Conservation (phyloP, 2,329 filamentous ascomycete genomes). For the Apiospora hydei region DNA sequence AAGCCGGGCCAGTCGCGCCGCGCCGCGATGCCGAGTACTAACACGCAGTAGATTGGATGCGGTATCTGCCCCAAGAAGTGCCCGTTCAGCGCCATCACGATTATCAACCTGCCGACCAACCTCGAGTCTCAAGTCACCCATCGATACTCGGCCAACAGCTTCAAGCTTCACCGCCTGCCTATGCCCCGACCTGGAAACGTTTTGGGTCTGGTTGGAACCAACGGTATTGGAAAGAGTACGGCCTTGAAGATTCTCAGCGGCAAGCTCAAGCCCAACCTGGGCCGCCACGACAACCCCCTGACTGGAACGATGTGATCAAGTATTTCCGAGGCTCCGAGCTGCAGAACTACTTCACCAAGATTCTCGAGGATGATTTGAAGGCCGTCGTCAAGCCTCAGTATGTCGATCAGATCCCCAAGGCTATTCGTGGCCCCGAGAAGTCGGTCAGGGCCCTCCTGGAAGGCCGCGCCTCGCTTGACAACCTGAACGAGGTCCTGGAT, state of each 20-base stretch:
- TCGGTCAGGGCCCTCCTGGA: conserved; percentile 81
- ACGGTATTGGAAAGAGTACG: conserved; percentile 99
- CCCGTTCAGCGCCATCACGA: conserved; percentile 97
- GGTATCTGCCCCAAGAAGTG: conserved; percentile 99
- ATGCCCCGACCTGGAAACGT: conserved; percentile 97
- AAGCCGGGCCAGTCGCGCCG: background rate
- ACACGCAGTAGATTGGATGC: conserved; percentile 66
- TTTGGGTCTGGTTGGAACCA: conserved; percentile 94
- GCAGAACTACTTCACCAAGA: conserved; percentile 99
- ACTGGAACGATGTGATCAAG: conserved; percentile 99
- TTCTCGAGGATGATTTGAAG: conserved; percentile 95
- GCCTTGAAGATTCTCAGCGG: conserved; percentile 98
- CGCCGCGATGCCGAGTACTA: background rate
- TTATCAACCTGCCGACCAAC: conserved; percentile 99
- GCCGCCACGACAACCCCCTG: conserved; percentile 95
- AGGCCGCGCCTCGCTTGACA: conserved; percentile 76
- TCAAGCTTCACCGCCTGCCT: conserved; percentile 97
- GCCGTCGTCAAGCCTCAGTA: conserved; percentile 99
- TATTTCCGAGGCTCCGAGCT: conserved; percentile 97
- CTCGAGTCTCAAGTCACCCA: conserved; percentile 98
- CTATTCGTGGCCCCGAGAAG: conserved; percentile 83
- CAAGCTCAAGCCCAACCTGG: conserved; percentile 98
- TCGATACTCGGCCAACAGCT: conserved; percentile 98
- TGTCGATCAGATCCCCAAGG: conserved; percentile 96
- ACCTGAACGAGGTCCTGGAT: conserved; percentile 82